Conservation (phyloP, 108 stramenopile species). For the Cyclotella choctawhatcheeana region DNA sequence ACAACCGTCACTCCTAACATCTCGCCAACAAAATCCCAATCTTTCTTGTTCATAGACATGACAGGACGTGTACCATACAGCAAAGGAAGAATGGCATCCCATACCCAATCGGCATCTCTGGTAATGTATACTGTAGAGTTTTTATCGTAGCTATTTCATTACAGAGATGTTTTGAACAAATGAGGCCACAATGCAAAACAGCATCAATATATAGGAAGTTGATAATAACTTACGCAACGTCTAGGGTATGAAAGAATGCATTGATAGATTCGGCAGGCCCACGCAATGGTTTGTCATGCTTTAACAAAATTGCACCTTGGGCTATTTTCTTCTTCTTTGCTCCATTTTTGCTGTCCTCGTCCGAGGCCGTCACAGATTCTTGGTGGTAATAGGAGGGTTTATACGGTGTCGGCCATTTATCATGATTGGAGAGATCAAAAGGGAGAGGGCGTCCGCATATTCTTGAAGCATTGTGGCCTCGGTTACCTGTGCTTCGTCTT, state of each 20-base stretch:
- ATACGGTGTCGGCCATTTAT: background rate
- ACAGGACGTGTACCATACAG: background rate
- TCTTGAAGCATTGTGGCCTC: too few relatives aligned
- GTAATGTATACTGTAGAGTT: conserved; percentile 2
- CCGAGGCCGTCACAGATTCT: background rate
- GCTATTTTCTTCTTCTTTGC: background rate
- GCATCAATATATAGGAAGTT: too few relatives aligned
- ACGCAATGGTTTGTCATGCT: too few relatives aligned
- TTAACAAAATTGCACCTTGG: too few relatives aligned
- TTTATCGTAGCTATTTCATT: conserved; percentile 4
- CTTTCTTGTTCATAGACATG: background rate
- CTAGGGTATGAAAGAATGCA: conserved; percentile 4
- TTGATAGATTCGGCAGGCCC: too few relatives aligned
- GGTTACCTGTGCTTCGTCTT: too few relatives aligned
- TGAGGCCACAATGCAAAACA: too few relatives aligned
- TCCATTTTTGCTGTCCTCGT: background rate
- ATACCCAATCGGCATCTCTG: conserved; percentile 2
- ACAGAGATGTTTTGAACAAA: too few relatives aligned
- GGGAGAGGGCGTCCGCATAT: background rate
- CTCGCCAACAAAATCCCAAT: background rate
- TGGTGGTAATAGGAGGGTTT: conserved; percentile 2
- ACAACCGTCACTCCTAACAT: background rate
- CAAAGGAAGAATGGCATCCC: background rate
- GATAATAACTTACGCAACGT: too few relatives aligned
- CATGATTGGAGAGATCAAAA: background rate